These are phyloP conservation scores for Saccharomyces hybrid DNA, from an alignment of 1,139 yeast species.

Conservation along the genomic window DNA sequence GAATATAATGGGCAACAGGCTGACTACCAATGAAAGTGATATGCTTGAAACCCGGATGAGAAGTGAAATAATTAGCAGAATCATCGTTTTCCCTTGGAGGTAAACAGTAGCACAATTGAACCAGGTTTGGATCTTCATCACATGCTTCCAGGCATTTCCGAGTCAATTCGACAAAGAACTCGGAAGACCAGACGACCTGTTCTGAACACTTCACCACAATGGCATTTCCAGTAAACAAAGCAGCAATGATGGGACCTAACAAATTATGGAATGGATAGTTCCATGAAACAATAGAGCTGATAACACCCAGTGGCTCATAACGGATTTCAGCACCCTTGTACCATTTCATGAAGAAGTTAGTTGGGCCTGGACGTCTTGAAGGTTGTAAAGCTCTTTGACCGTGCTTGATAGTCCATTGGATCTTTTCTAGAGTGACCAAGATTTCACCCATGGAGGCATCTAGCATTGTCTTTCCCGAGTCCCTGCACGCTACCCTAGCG, in stretches of 20 bases:
- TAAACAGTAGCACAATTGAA: constrained; percentile 59
- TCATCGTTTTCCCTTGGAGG: constrained; percentile 65
- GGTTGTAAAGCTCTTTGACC: constrained; percentile 69
- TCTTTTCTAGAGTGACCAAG: constrained; percentile 85
- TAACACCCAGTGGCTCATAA: constrained; percentile 87
- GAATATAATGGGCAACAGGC: constrained; percentile 85
- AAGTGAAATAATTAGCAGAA: constrained; percentile 69
- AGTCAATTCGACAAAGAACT: constrained; percentile 63
- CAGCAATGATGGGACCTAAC: constrained; percentile 85
- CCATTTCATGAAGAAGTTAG: constrained; percentile 64
- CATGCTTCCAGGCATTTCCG: constrained; percentile 63
- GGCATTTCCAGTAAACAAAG: constrained; percentile 84
- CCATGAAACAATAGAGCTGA: constrained; percentile 91
- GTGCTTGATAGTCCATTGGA: constrained; percentile 79
- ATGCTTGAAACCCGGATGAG: constrained; percentile 76
- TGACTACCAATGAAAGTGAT: constrained; percentile 94
- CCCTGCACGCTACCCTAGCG: constrained; percentile 90
- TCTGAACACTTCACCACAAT: constrained; percentile 90
- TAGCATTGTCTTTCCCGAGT: constrained; percentile 89
- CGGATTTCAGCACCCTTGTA: constrained; percentile 87
- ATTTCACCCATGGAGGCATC: constrained; percentile 97
- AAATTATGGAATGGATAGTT: constrained; percentile 92
- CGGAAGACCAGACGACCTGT: constrained; percentile 91
- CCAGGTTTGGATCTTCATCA: constrained; percentile 71
- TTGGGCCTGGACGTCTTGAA: constrained; percentile 78